Evolutionary conservation across 768 basidiomycete genomes (phyloP), one percentile per base, ranked within the genome.

Genomic region (Podaxis sp.): DNA sequence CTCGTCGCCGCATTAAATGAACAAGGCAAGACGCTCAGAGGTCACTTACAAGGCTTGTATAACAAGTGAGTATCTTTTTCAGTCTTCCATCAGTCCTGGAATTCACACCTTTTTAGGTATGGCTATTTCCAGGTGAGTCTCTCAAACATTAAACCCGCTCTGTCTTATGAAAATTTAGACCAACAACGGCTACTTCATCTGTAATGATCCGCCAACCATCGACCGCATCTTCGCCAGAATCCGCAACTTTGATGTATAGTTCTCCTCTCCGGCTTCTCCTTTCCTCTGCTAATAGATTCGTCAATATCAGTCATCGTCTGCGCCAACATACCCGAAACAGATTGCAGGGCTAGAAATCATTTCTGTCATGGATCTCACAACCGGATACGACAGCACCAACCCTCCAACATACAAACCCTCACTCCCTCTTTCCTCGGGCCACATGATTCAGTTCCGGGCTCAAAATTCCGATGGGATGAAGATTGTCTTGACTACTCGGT

Each of bases 361-460:
- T 0, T 79, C 83, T 52, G 77, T 95, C 13, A 74, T 90, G 7
- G 94, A 95, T 69, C 71, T 95, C 44, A 94, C 93, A 1, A 74
- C 75, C 21, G 90, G 89, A 18, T 92, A 88, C 69, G 91, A 93
- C 64, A 91, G 86, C 64, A 77, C 78, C 5, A 89, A 91, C 66
- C 79, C 87, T n/a, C 87, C 89, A 1, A 77, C 77, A 2, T 85
- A 79, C 68, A 73, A 79, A 64, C 87, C 91, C 11, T 72, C 73
- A 27, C 74, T 91, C 18, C 89, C 88, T 18, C 71, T 91, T 36
- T 91, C 91, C 18, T 87, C 86, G 0, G 87, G 91, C 5, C 87
- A 95, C 64, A 94, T 95, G 93, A 84, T 95, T 44, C 88, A 90
- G 64, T 89, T 95, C 70, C 76, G 85, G 55, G 89, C 85, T 2